Base-by-base conservation (phyloP, 176 grass and related monocot species). In the Cocos nucifera region DNA sequence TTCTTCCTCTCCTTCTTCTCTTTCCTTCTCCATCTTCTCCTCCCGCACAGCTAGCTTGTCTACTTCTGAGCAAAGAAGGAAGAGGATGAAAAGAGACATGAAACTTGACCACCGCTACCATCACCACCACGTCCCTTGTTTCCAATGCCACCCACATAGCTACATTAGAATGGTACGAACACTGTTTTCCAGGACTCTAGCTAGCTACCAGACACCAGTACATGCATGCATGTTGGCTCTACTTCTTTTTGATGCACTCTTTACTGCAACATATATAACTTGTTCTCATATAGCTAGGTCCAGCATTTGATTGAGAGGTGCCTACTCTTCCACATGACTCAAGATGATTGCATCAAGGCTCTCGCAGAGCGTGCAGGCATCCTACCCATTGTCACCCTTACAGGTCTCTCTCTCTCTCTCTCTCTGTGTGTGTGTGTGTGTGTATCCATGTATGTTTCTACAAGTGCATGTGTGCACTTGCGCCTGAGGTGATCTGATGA, bases 271-370 rank as follows among this genome's bases (percentile, higher is more conserved):
- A 12, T 23, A 3, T 23, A 23, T 44, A 12, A 12, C 8, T 44
- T 44, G 10, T 12, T 44, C 6, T 8, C 2, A 5, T 61, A 19
- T 49, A 23, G 1, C 1, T 2, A 75, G 73, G 73, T 75, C 54
- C 73, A 75, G 53, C 51, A 75, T 27, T 29, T 75, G 63, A 75
- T 75, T 8, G 73, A 75, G 73, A 75, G 73, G 63, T 75, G 73
- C 50, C 28, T 75, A 53, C 53, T 75, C 39, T 35, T 75, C 17
- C 61, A 51, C 26, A 75, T 75, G 73, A 58, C 73, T 20, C 73
- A 28, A 18, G 73, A 75, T 6, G 62, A 75, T n/a, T 75, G 73
- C 21, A 21, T 51, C 73, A 75, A 35, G 35, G 73, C 73, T 2
- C 73, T 75, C 7, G 51, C 73, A 51, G 54, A 27, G 29, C 73